Conservation (phyloP, 2,329 filamentous ascomycete genomes). For the Fusarium transvaalense region DNA sequence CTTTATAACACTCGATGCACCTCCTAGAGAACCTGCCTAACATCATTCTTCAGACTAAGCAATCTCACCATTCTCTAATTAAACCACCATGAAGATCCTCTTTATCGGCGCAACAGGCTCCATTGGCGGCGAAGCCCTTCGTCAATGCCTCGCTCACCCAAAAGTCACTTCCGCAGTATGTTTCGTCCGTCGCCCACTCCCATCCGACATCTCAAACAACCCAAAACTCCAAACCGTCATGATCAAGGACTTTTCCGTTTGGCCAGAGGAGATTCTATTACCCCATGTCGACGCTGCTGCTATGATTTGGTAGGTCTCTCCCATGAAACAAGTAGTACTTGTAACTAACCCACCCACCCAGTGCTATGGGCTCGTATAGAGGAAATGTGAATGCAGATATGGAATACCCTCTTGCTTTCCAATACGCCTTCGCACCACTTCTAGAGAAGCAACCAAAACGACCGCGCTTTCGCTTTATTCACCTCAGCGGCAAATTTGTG, state of each 20-base stretch:
- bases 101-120: constrained; percentile 52
- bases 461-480: constrained; percentile 49
- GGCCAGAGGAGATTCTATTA: constrained; percentile 26
- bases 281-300: constrained; percentile 38
- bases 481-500: constrained; percentile 53
- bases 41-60: no score
- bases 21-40: background rate
- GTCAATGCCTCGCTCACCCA: constrained; percentile 51
- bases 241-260: constrained; percentile 39
- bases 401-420: constrained; percentile 41
- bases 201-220: constrained; percentile 27
- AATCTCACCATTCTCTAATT: background rate
- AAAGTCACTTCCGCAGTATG: constrained; percentile 49
- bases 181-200: constrained; percentile 49
- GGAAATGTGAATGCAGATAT: constrained; percentile 36
- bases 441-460: constrained; percentile 2
- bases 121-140: constrained; percentile 52
- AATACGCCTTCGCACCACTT: constrained; percentile 19
- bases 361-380: constrained; percentile 42
- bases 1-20: background rate
- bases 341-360: background rate
- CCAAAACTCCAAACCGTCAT: constrained; percentile 32
- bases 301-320: constrained; percentile 43
- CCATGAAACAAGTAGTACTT: background rate
- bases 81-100: constrained; percentile 52